phyloP scores from a whole-genome alignment of 164 flowering plant species.

The Malania oleifera region DNA sequence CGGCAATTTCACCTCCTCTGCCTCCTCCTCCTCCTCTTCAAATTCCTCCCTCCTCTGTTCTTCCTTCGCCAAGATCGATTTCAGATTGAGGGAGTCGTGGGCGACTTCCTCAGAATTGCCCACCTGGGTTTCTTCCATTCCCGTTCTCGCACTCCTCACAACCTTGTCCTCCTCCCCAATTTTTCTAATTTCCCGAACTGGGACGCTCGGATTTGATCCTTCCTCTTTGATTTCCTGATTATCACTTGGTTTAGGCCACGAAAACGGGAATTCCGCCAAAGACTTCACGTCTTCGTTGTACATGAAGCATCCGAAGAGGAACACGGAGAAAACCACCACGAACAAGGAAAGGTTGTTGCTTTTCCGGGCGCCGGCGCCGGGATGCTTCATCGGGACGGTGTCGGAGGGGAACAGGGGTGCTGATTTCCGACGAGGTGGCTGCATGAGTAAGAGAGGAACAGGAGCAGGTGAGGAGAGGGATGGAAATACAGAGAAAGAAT shows the following conservation, averaged over 20 bases:
- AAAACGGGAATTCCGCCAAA: constrained; percentile 85
- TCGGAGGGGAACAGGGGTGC: constrained; percentile 27
- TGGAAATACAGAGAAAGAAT: constrained; percentile 8
- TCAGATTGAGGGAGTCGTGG: constrained; percentile 15
- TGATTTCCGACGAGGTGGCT: constrained; percentile 53
- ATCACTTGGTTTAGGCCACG: constrained; percentile 38
- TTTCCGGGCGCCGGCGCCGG: constrained; percentile 33
- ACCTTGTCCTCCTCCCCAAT: constrained; percentile 1
- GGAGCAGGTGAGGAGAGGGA: background rate
- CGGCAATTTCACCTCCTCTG: constrained; percentile 44
- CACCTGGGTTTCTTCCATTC: constrained; percentile 23
- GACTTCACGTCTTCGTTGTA: constrained; percentile 94
- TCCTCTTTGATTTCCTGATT: constrained; percentile 33
- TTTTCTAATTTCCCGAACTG: constrained; percentile 16
- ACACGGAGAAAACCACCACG: constrained; percentile 62
- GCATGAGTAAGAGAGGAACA: constrained; percentile 31
- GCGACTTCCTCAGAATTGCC: constrained; percentile 16
- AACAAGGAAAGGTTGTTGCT: constrained; percentile 64
- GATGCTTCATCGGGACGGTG: constrained; percentile 49
- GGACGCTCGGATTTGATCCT: constrained; percentile 9
- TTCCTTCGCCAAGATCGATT: constrained; percentile 15
- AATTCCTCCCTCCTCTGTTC: constrained; percentile 17
- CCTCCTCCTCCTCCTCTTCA: constrained; percentile 31
- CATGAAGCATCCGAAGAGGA: constrained; percentile 84
- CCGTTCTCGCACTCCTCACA: constrained; percentile 27